Evolutionary conservation across 306 rosid species (phyloP).

Genomic region (Lablab purpureus): DNA sequence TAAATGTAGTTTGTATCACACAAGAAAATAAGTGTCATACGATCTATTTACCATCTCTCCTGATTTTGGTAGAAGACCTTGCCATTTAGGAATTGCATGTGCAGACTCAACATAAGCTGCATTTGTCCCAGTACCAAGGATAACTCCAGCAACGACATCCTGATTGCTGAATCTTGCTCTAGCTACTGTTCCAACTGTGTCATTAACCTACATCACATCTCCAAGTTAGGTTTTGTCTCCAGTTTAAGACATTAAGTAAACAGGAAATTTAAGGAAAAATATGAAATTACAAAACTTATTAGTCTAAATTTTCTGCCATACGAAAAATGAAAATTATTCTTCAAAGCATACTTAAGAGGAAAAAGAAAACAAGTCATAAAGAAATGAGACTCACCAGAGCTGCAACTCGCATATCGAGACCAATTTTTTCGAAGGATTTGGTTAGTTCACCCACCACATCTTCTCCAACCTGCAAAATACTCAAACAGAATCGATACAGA

Average conservation of each 20-base stretch:
- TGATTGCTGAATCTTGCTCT: constrained; percentile 77
- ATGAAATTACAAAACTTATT: constrained; percentile 23
- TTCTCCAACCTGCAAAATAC: constrained; percentile 80
- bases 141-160: constrained; percentile 89
- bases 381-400: constrained; percentile 73
- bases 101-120: constrained; percentile 94
- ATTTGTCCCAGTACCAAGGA: constrained; percentile 98
- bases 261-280: not conserved
- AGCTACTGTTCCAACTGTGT: constrained; percentile 95
- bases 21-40: not conserved
- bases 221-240: constrained; percentile 46
- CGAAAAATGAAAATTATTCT: constrained; percentile 32
- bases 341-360: not conserved
- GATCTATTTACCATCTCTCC: constrained; percentile 85
- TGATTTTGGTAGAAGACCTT: constrained; percentile 81
- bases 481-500: constrained; percentile 37
- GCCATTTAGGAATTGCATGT: constrained; percentile 95
- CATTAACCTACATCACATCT: constrained; percentile 78
- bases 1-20: not conserved
- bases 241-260: constrained; percentile 10
- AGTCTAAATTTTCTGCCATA: constrained; percentile 22
- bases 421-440: constrained; percentile 76
- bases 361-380: constrained; percentile 16
- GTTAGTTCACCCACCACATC: constrained; percentile 87
- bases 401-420: constrained; percentile 89